A percentile compares a stretch with the other conserved stretches of the same genome.
Evolutionary conservation across 108 stramenopile genomes (phyloP).

Genomic region (Skeletonema marinoi): DNA sequence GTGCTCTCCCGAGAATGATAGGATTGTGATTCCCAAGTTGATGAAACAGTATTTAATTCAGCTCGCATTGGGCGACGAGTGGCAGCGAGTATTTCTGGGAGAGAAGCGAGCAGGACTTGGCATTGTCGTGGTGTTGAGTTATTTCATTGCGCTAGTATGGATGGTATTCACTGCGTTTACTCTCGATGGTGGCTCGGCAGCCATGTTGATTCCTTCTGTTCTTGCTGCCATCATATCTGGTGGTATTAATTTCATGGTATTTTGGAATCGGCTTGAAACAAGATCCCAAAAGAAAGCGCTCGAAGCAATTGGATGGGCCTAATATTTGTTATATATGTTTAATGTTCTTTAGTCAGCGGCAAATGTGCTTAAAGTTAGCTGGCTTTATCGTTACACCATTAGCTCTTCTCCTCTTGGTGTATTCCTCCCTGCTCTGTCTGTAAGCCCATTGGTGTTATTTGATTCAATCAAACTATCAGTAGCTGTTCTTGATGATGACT

Average conservation of each 20-base stretch:
- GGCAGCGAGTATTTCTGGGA: conserved; percentile 74
- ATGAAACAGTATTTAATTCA: conserved; percentile 68
- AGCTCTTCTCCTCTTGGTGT: background rate
- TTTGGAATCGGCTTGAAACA: conserved; percentile 54
- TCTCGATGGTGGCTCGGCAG: conserved; percentile 49
- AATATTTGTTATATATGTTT: background rate
- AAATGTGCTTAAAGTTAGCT: background rate
- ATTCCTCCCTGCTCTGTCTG: background rate
- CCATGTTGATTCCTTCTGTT: conserved; percentile 57
- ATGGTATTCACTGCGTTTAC: conserved; percentile 49
- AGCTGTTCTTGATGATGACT: background rate
- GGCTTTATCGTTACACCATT: background rate
- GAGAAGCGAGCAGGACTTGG: conserved; percentile 77
- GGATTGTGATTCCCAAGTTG: conserved; percentile 31
- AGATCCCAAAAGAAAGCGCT: conserved; percentile 43
- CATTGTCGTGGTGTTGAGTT: conserved; percentile 42
- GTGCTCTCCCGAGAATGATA: conserved; percentile 32
- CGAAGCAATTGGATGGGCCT: conserved; percentile 39
- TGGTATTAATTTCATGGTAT: conserved; percentile 64
- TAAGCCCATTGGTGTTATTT: background rate
- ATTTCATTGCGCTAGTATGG: conserved; percentile 45
- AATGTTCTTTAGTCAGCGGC: background rate
- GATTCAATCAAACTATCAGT: no score
- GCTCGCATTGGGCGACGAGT: conserved; percentile 70
- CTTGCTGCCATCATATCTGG: conserved; percentile 62